Evolutionary conservation across 768 basidiomycete species (phyloP).

Genomic region (Mycena alexandri): DNA sequence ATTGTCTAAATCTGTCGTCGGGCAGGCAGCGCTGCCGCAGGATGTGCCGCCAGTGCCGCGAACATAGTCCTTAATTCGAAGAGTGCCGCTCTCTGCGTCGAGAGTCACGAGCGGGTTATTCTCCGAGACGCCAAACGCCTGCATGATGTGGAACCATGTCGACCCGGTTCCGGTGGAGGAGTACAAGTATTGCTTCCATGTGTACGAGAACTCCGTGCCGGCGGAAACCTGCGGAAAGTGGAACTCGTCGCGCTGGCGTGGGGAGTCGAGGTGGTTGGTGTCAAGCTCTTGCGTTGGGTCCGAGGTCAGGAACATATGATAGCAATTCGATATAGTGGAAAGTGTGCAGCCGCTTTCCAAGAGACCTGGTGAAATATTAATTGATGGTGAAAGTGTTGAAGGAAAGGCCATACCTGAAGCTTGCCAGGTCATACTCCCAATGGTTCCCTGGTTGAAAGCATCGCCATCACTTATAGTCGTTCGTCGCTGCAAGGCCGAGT

Average conservation of each 20-base stretch:
- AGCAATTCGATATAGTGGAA: constrained; percentile 37
- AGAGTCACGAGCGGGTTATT: constrained; percentile 45
- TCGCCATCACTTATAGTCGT: constrained; percentile 27
- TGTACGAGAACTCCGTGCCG: constrained; percentile 35
- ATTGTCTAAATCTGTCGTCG: constrained; percentile 23
- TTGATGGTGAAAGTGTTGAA: neutral
- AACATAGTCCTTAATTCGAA: constrained; percentile 50
- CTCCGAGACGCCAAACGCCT: constrained; percentile 38
- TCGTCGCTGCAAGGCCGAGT: constrained; percentile 21
- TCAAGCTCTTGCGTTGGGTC: constrained; percentile 36
- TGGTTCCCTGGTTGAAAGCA: constrained; percentile 25
- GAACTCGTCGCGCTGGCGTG: constrained; percentile 43
- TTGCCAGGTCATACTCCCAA: constrained; percentile 35
- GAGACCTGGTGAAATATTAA: constrained; percentile 16
- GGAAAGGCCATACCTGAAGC: constrained; percentile 17
- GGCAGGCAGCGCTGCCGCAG: constrained; percentile 29
- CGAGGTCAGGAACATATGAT: constrained; percentile 38
- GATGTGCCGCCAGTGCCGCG: constrained; percentile 28
- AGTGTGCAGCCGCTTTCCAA: constrained; percentile 35
- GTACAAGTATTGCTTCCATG: constrained; percentile 40
- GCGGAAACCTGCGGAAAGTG: constrained; percentile 32
- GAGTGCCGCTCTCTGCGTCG: constrained; percentile 40
- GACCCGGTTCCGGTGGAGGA: constrained; percentile 40
- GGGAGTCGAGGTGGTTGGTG: constrained; percentile 34
- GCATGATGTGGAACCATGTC: constrained; percentile 43